phyloP scores from a whole-genome alignment of 2,329 filamentous ascomycete genomes.

The Hymenoscyphus occultus region DNA sequence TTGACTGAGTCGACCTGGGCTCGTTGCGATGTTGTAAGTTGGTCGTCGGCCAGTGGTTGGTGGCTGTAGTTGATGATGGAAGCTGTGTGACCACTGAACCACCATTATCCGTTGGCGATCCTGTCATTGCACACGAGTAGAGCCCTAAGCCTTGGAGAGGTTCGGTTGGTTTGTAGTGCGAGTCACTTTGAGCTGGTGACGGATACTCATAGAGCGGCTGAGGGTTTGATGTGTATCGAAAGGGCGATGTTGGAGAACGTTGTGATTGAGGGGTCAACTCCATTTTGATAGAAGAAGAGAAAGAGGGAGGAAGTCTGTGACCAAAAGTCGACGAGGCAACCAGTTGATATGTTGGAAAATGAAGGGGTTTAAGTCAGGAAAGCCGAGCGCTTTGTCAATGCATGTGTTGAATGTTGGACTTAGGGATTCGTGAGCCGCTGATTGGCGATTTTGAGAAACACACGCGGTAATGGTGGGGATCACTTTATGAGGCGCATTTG shows the following conservation, averaged over 20 bases:
- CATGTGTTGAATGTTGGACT: conserved; percentile 12
- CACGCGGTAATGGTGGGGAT: conserved; percentile 6
- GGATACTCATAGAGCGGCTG: conserved; percentile 37
- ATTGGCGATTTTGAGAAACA: conserved; percentile 14
- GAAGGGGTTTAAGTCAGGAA: conserved; percentile 8
- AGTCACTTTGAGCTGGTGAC: conserved; percentile 36
- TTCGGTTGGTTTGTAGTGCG: conserved; percentile 31
- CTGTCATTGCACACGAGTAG: conserved; percentile 34
- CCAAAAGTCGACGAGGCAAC: conserved; percentile 3
- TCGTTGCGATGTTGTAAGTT: conserved; percentile 27
- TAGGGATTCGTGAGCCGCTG: conserved; percentile 1
- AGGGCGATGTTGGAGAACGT: conserved; percentile 34
- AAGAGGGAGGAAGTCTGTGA: conserved; percentile 11
- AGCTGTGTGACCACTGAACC: conserved; percentile 23
- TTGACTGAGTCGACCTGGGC: conserved; percentile 30
- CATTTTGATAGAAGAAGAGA: conserved; percentile 29
- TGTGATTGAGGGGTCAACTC: conserved; percentile 36
- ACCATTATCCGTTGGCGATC: conserved; percentile 27
- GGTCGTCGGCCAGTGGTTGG: conserved; percentile 31
- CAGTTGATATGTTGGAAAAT: conserved; percentile 10
- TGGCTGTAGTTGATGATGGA: conserved; percentile 26
- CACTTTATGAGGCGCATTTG: conserved; percentile 11
- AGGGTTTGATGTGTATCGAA: conserved; percentile 30
- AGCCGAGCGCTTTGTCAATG: conserved; percentile 15
- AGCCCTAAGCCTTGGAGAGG: conserved; percentile 32